phyloP scores from a whole-genome alignment of 2,329 filamentous ascomycete genomes.

The Claviceps quebecensis region DNA sequence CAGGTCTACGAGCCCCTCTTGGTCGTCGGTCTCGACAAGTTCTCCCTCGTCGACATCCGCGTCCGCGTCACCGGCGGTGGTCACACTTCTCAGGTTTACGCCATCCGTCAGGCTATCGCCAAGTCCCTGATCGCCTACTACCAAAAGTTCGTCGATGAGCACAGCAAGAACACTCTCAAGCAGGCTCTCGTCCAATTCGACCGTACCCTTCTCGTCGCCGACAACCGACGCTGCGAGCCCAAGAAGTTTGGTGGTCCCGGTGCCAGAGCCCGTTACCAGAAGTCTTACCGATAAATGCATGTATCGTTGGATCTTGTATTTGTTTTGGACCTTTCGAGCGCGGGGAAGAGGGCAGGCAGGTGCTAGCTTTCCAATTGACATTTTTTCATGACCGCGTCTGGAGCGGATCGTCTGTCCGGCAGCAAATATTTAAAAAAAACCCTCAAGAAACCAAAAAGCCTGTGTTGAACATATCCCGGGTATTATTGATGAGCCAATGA shows the following conservation, averaged over 20 bases:
- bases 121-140: constrained; percentile 74
- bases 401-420: too few relatives aligned
- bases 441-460: too few relatives aligned
- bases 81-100: constrained; percentile 95
- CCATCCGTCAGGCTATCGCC: constrained; percentile 96
- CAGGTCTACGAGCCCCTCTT: constrained; percentile 97
- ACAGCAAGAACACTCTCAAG: constrained; percentile 99
- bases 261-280: constrained; percentile 95
- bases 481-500: too few relatives aligned
- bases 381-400: too few relatives aligned
- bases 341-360: background rate
- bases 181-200: constrained; percentile 91
- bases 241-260: constrained; percentile 95
- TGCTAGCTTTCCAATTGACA: too few relatives aligned
- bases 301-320: background rate
- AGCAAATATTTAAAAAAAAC: too few relatives aligned
- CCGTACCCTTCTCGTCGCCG: constrained; percentile 92
- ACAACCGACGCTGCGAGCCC: constrained; percentile 98
- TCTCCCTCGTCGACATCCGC: constrained; percentile 91
- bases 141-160: constrained; percentile 99
- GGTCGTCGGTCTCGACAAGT: constrained; percentile 94
- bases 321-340: background rate
- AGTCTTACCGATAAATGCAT: constrained; percentile 84
- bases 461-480: too few relatives aligned
- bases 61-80: constrained; percentile 94